These are phyloP conservation scores for Fomitopsis palustris DNA, from an alignment of 1,284 basidiomycete species.

Conservation along the genomic window DNA sequence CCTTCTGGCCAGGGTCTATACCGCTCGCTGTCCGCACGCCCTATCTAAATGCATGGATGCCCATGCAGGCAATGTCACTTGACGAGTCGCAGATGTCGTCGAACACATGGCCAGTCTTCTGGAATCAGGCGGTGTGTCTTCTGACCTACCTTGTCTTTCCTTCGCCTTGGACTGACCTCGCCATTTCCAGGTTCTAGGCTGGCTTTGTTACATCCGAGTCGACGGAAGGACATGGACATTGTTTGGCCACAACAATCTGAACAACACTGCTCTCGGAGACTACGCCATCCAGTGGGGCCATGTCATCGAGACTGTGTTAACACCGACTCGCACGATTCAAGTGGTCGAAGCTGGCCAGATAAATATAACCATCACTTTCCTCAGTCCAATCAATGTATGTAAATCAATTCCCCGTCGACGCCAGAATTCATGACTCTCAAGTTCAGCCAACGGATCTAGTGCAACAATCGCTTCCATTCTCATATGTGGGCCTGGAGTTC, in stretches of 20 bases:
- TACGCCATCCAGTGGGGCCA: neutral
- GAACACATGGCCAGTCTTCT: neutral
- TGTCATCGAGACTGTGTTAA: neutral
- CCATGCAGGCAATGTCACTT: neutral
- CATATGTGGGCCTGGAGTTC: slow-evolving; percentile 30
- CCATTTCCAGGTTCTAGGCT: neutral
- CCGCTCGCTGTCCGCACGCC: slow-evolving; percentile 58
- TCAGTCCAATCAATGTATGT: neutral
- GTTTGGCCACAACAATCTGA: neutral
- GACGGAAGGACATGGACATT: neutral
- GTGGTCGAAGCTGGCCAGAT: neutral
- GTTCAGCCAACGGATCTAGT: slow-evolving; percentile 28
- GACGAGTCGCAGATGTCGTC: neutral
- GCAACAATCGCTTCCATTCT: slow-evolving; percentile 31
- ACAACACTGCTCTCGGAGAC: neutral
- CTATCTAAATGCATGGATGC: slow-evolving; percentile 59
- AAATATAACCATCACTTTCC: neutral
- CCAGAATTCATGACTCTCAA: neutral
- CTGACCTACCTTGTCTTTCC: neutral
- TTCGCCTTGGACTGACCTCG: neutral
- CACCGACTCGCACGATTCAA: neutral
- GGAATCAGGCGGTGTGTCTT: neutral
- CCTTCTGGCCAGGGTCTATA: slow-evolving; percentile 51
- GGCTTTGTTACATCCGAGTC: neutral
- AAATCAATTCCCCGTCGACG: neutral